Evolutionary conservation across 805 yeast species (phyloP).

Genomic region (Komagataella ulmi): DNA sequence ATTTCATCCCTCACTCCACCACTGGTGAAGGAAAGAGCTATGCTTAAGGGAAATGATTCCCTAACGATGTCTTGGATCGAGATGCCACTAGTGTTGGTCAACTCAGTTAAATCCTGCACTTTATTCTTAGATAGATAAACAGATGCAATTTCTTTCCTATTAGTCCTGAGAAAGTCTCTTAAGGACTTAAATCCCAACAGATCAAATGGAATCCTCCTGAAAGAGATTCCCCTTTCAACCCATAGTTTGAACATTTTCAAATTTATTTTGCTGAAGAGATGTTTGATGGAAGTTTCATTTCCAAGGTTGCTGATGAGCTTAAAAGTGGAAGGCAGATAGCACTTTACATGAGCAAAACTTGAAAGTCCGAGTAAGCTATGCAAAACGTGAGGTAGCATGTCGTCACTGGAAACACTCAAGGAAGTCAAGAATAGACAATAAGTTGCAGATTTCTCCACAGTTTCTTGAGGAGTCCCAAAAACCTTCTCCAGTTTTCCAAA

Average conservation of each 20-base stretch:
- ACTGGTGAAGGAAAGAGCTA: slow-evolving; percentile 29
- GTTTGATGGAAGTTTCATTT: slow-evolving; percentile 4
- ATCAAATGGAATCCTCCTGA: slow-evolving; percentile 24
- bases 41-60: slow-evolving; percentile 1
- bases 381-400: slow-evolving; percentile 19
- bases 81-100: neutral
- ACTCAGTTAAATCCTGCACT: neutral
- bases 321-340: slow-evolving; percentile 18
- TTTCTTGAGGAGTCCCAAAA: slow-evolving; percentile 22
- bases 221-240: slow-evolving; percentile 19
- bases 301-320: slow-evolving; percentile 10
- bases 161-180: slow-evolving; percentile 18
- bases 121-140: slow-evolving; percentile 14
- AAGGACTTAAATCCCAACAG: slow-evolving; percentile 22
- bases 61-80: neutral
- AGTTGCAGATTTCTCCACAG: slow-evolving; percentile 24
- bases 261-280: slow-evolving; percentile 18
- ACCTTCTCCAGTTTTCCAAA: slow-evolving; percentile 18
- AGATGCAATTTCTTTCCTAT: slow-evolving; percentile 25
- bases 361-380: slow-evolving; percentile 29
- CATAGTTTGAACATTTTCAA: slow-evolving; percentile 28
- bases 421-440: slow-evolving; percentile 21
- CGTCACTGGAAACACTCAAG: slow-evolving; percentile 18
- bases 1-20: slow-evolving; percentile 23
- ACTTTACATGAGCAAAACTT: slow-evolving; percentile 14